These are phyloP conservation scores for Cryptococcus amylolentus DNA, from an alignment of 1,284 basidiomycete species.

Conservation along the genomic window DNA sequence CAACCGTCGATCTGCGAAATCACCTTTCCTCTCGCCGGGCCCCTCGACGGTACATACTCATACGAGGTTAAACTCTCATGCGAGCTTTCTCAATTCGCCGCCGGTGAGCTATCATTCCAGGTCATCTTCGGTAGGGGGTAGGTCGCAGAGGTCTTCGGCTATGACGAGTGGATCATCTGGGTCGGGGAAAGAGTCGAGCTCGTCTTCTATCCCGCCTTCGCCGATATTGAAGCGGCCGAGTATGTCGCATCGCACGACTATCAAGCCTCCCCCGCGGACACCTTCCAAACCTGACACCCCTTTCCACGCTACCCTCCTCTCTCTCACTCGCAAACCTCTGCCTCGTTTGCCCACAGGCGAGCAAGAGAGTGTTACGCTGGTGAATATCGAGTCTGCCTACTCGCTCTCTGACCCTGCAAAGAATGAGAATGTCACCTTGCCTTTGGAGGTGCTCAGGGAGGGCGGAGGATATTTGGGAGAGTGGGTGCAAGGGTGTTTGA, in stretches of 20 bases:
- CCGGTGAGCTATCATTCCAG: not conserved
- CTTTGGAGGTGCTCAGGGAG: slow-evolving; percentile 21
- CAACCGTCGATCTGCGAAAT: no score
- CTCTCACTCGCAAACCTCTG: not conserved
- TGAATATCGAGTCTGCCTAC: slow-evolving; percentile 31
- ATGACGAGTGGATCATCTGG: not conserved
- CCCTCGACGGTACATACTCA: not conserved
- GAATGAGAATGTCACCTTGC: slow-evolving; percentile 25
- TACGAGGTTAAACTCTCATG: not conserved
- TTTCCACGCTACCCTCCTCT: slow-evolving; percentile 10
- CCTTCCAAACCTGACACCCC: not conserved
- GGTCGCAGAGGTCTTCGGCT: not conserved
- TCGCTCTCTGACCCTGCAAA: slow-evolving; percentile 23
- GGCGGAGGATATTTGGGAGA: slow-evolving; percentile 17
- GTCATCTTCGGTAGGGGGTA: not conserved
- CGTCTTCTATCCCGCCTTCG: not conserved
- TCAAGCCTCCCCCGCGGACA: slow-evolving; percentile 1
- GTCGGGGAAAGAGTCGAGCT: not conserved
- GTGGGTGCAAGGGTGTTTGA: slow-evolving; percentile 16
- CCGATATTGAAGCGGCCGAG: slow-evolving; percentile 2
- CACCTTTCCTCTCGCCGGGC: not conserved
- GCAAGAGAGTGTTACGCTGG: slow-evolving; percentile 9
- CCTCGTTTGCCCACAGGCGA: not conserved
- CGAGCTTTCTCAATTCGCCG: not conserved
- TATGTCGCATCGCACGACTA: slow-evolving; percentile 3